Conservation (phyloP, 2,329 filamentous ascomycete genomes). For the Pseudonectria buxi region DNA sequence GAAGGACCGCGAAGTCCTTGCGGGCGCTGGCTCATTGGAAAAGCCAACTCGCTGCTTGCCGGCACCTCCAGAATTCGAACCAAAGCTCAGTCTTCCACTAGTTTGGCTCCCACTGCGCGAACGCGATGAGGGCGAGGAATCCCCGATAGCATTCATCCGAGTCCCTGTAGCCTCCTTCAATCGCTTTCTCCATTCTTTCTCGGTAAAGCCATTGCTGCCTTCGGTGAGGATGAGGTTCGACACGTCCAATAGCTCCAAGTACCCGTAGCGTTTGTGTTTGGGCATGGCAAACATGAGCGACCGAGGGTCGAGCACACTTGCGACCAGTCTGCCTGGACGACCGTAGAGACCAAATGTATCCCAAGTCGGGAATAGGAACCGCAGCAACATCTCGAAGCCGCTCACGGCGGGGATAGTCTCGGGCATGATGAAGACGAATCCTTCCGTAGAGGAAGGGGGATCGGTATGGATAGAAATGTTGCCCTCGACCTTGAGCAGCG, state of each 20-base stretch:
- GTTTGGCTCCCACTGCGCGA: conserved; percentile 52
- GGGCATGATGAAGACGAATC: conserved; percentile 97
- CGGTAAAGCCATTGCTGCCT: conserved; percentile 70
- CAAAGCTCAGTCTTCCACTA: conserved; percentile 49
- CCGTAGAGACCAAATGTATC: conserved; percentile 91
- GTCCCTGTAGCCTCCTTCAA: conserved; percentile 82
- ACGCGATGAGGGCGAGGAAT: conserved; percentile 34
- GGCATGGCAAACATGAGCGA: conserved; percentile 99
- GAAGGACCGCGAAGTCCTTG: conserved; percentile 47
- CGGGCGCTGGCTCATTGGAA: conserved; percentile 45
- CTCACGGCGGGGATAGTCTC: conserved; percentile 86
- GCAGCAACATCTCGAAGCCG: conserved; percentile 91
- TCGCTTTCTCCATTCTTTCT: conserved; percentile 82
- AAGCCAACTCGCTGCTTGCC: conserved; percentile 49
- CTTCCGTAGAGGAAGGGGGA: conserved; percentile 72
- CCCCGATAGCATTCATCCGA: conserved; percentile 62
- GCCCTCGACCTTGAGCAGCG: conserved; percentile 88
- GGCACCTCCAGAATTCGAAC: conserved; percentile 14
- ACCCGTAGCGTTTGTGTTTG: conserved; percentile 78
- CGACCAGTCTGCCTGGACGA: conserved; percentile 76
- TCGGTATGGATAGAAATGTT: conserved; percentile 79
- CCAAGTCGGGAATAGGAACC: conserved; percentile 88
- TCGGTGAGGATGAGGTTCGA: conserved; percentile 70
- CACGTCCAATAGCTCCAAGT: conserved; percentile 84
- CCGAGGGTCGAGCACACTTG: conserved; percentile 77